A percentile compares a stretch with the other conserved stretches of the same genome.
Conservation (phyloP, 202 grass and related monocot species). For the Digitaria exilis region DNA sequence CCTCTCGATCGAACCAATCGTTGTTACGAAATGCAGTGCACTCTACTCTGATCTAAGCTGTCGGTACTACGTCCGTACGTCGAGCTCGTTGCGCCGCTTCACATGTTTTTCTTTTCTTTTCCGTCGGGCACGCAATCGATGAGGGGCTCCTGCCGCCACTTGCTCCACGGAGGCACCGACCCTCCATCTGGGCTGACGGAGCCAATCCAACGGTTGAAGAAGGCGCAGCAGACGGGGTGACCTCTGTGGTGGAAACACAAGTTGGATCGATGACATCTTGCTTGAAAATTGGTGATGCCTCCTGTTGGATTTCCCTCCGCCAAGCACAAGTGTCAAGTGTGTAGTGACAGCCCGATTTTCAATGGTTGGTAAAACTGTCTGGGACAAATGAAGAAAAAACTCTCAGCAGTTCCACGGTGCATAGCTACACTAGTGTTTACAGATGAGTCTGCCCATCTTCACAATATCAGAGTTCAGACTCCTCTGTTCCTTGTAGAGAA, state of each 20-base stretch:
- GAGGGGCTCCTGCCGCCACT: too few relatives aligned
- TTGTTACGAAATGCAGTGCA: background rate
- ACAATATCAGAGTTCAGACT: too few relatives aligned
- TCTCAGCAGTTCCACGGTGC: background rate
- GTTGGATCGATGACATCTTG: background rate
- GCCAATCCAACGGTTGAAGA: too few relatives aligned
- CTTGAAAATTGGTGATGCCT: background rate
- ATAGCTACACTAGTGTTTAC: too few relatives aligned
- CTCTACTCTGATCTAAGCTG: background rate
- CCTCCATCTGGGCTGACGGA: too few relatives aligned
- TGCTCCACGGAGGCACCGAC: too few relatives aligned
- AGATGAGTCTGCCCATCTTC: background rate
- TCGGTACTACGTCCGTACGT: background rate
- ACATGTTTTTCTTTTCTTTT: background rate
- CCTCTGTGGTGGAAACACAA: too few relatives aligned
- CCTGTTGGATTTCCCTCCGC: background rate
- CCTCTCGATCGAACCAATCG: background rate
- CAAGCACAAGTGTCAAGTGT: background rate
- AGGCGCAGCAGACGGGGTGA: too few relatives aligned
- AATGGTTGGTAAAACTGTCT: background rate
- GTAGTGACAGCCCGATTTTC: background rate
- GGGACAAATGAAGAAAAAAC: background rate
- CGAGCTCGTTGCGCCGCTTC: background rate
- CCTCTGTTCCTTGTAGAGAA: conserved; percentile 10
- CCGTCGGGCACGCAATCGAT: background rate